Base-by-base conservation (phyloP, 169 alveolate genomes). In the Ichthyophthirius multifiliis region DNA sequence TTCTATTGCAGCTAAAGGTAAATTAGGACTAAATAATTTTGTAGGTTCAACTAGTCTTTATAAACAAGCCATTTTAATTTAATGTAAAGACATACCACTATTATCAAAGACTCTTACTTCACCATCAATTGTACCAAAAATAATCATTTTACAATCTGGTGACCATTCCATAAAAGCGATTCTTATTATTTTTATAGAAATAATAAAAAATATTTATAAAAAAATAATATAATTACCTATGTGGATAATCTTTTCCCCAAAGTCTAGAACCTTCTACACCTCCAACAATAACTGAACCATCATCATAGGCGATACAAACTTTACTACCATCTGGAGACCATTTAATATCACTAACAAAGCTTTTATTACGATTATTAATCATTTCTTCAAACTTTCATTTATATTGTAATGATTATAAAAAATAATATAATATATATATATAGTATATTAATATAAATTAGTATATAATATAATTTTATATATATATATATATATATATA, bases 201-300 rank as follows among this genome's bases (percentile, higher is more conserved):
- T 9, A 48, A 0, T 5, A 27, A 20, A 27, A 3, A 6, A 18
- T 0, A 1, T 48, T 48, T 20, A 20, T n/a, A 18, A 0, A 12
- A 45, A n/a, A 18, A 45, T 45, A 45, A 9, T 41, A 9, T 41
- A 41, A 41, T 18, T 48, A 48, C 67, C 86, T 86, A 18, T 88
- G 87, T 65, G 91, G 65, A 45, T 92, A 90, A 77, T 95, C 97
- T 67, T 89, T 88, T 13, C 97, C 97, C 98, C 98, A 96, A 5
- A 93, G 91, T 80, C 97, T 83, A 74, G 92, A 94, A 15, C 99
- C 99, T 76, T 94, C 97, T 27, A 95, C 99, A 5, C 96, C 87
- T 71, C 99, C 98, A 0, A 96, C 96, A 32, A 95, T 94, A 3
- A 95, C 98, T 27, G 96, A 96, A 9, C 99, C 99, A 81, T 96